phyloP scores from a whole-genome alignment of 2,329 filamentous ascomycete species.

The Sclerotinia sclerotiorum region DNA sequence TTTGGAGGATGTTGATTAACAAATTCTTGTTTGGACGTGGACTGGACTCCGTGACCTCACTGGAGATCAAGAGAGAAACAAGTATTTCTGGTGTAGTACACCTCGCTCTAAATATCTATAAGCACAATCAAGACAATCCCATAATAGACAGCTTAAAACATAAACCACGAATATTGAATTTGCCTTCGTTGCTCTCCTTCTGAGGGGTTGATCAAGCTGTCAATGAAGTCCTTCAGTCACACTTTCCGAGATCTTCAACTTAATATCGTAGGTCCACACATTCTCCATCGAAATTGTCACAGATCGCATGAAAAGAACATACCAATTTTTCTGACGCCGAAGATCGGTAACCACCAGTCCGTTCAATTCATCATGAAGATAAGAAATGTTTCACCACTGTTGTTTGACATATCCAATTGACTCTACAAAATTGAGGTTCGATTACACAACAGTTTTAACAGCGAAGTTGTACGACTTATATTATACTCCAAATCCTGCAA shows the following conservation, averaged over 20 bases:
- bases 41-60: neutral
- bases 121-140: neutral
- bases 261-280: neutral
- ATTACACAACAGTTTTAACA: slow-evolving; percentile 1
- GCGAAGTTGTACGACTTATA: neutral
- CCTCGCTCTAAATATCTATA: neutral
- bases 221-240: neutral
- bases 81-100: neutral
- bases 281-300: neutral
- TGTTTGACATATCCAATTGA: slow-evolving; percentile 6
- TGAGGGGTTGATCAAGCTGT: neutral
- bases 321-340: neutral
- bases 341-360: neutral
- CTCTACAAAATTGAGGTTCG: neutral
- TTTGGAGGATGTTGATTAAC: neutral
- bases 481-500: neutral
- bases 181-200: neutral
- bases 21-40: neutral
- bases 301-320: neutral
- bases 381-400: slow-evolving; percentile 16
- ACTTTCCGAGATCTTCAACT: neutral
- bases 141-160: neutral
- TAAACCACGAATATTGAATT: neutral
- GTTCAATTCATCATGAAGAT: neutral
- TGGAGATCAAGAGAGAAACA: neutral